A percentile compares a stretch with the other conserved stretches of the same genome.
Evolutionary conservation across 75 land plant species (phyloP).

Genomic region (Ceratopteris richardii): DNA sequence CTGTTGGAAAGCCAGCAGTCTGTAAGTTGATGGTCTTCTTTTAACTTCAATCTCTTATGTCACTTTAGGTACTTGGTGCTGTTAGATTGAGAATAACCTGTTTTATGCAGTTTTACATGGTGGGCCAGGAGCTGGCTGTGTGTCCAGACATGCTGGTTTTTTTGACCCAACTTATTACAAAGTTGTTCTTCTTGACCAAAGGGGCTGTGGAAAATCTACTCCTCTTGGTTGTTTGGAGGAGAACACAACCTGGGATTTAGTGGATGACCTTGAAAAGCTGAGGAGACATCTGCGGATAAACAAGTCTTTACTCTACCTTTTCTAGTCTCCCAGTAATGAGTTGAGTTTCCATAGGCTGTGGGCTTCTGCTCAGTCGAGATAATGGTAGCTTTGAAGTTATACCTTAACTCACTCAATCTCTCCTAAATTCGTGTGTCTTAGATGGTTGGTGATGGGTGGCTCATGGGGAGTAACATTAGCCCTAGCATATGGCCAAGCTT

Average conservation of each 20-base stretch:
- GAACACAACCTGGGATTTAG: conserved; percentile 94
- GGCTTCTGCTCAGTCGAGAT: background rate
- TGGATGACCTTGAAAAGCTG: conserved; percentile 90
- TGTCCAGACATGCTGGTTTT: conserved; percentile 60
- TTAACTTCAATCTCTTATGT: too few species aligned
- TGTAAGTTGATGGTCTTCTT: too few species aligned
- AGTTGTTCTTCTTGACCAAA: conserved; percentile 88
- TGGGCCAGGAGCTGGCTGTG: conserved; percentile 92
- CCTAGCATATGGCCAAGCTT: conserved; percentile 78
- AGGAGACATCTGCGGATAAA: conserved; percentile 75
- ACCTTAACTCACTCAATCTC: too few species aligned
- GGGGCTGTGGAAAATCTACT: conserved; percentile 93
- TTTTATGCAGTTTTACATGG: conserved; percentile 86
- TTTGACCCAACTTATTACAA: conserved; percentile 85
- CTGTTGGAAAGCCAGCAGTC: conserved; percentile 34
- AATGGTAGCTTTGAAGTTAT: too few species aligned
- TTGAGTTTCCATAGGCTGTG: conserved; percentile 3
- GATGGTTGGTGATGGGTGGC: conserved; percentile 87
- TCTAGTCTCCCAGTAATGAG: background rate
- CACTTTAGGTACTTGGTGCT: too few species aligned
- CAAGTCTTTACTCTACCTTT: conserved; percentile 56
- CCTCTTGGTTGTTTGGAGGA: conserved; percentile 85
- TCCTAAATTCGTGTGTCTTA: conserved; percentile 5
- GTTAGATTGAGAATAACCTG: too few species aligned
- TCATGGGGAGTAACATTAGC: conserved; percentile 98